phyloP scores from a whole-genome alignment of 225 moss, liverwort and hornwort species.

The Rhytidiadelphus loreus region DNA sequence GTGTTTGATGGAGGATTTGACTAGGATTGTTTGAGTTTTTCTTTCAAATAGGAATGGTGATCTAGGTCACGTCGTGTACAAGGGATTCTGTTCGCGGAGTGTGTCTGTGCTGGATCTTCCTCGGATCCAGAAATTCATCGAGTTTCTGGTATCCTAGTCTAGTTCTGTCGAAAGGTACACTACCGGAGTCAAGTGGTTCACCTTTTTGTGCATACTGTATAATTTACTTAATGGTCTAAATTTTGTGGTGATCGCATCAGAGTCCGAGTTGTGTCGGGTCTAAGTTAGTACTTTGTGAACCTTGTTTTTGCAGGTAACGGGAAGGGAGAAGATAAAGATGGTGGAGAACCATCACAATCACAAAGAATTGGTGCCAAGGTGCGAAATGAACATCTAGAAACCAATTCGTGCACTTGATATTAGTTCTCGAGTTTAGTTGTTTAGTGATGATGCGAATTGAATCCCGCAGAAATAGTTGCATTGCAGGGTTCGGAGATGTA shows the following conservation, averaged over 20 bases:
- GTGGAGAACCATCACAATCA: slow-evolving; percentile 22
- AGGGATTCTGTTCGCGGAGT: neutral
- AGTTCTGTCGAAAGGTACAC: neutral
- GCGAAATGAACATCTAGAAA: neutral
- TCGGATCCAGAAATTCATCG: neutral
- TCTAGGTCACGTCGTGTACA: neutral
- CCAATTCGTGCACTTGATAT: neutral
- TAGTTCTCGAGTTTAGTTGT: neutral
- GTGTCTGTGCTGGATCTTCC: neutral
- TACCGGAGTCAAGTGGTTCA: neutral
- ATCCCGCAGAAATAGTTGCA: neutral
- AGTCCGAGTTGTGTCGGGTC: neutral
- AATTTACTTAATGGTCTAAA: neutral
- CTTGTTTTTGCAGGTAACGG: slow-evolving; percentile 14
- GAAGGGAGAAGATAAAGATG: slow-evolving; percentile 28
- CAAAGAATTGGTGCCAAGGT: slow-evolving; percentile 23
- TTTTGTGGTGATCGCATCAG: neutral
- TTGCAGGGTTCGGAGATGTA: neutral
- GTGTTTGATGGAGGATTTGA: neutral
- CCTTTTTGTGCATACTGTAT: neutral
- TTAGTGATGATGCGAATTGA: neutral
- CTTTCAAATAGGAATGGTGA: neutral
- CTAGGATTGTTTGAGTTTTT: neutral
- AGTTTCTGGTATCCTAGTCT: neutral
- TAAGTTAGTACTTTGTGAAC: neutral